These are phyloP conservation scores for Macrophomina phaseolina DNA, from an alignment of 2,329 filamentous ascomycete genomes.

Conservation along the genomic window DNA sequence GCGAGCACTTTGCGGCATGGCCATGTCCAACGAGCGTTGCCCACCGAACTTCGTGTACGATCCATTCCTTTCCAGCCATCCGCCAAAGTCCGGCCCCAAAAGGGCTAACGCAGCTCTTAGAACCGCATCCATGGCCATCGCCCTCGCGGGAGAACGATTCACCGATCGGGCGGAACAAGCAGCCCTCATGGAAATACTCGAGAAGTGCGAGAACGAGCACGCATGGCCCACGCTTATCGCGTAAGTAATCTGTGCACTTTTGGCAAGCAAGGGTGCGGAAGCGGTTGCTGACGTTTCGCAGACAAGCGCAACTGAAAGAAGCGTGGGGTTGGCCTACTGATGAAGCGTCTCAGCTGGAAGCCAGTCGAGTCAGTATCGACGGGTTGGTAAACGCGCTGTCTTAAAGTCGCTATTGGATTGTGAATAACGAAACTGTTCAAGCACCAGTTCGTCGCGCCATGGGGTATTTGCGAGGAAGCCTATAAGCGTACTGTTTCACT, in stretches of 20 bases:
- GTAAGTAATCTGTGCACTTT: slow-evolving; percentile 33
- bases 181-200: slow-evolving; percentile 55
- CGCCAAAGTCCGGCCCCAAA: slow-evolving; percentile 10
- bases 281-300: background rate
- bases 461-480: background rate
- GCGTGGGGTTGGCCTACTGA: slow-evolving; percentile 27
- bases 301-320: slow-evolving; percentile 28
- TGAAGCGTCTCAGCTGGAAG: background rate
- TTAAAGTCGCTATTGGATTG: background rate
- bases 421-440: background rate
- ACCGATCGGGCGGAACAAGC: slow-evolving; percentile 53
- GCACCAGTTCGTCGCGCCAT: background rate
- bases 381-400: slow-evolving; percentile 19
- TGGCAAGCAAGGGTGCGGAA: no score
- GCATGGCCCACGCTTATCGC: slow-evolving; percentile 60
- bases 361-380: slow-evolving; percentile 20
- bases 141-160: slow-evolving; percentile 56
- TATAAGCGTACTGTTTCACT: background rate
- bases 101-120: slow-evolving; percentile 26
- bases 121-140: slow-evolving; percentile 40
- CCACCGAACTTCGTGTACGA: slow-evolving; percentile 60
- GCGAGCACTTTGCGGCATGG: slow-evolving; percentile 64
- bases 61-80: background rate
- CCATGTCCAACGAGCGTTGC: slow-evolving; percentile 60
- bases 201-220: slow-evolving; percentile 56